A percentile compares a stretch with the other conserved stretches of the same genome.
phyloP scores from a whole-genome alignment of 2,329 filamentous ascomycete species.

The Niveomyces coronatus region DNA sequence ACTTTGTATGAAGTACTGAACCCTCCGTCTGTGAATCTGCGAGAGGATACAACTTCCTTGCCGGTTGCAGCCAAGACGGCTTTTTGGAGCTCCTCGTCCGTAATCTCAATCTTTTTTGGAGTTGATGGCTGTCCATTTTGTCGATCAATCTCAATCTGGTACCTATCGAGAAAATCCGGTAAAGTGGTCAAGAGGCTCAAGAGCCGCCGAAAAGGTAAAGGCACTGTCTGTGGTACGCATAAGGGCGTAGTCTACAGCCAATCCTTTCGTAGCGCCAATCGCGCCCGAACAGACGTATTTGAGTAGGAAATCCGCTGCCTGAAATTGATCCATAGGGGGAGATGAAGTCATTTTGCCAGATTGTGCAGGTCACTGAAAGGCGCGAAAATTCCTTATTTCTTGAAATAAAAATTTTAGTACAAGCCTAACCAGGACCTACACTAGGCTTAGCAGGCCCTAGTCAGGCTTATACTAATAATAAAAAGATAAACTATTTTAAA shows the following conservation, averaged over 20 bases:
- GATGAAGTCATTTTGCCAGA: no score
- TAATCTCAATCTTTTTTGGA: slow-evolving; percentile 12
- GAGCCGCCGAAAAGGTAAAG: slow-evolving; percentile 12
- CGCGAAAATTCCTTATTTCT: no score
- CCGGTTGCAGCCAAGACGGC: slow-evolving; percentile 11
- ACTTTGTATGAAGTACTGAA: slow-evolving; percentile 13
- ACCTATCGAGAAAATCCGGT: slow-evolving; percentile 10
- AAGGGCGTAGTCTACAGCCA: slow-evolving; percentile 11
- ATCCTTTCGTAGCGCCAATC: slow-evolving; percentile 12
- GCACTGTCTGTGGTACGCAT: slow-evolving; percentile 10
- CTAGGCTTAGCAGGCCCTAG: no score
- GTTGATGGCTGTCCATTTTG: slow-evolving; percentile 9
- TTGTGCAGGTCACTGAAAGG: no score
- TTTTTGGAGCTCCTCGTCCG: slow-evolving; percentile 9
- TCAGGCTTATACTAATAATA: no score
- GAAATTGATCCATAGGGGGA: slow-evolving; percentile 7
- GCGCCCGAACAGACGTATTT: slow-evolving; percentile 12
- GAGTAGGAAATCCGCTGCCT: slow-evolving; percentile 7
- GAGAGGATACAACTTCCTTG: slow-evolving; percentile 10
- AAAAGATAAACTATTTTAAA: no score
- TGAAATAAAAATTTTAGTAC: no score
- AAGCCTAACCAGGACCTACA: no score
- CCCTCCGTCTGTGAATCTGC: slow-evolving; percentile 11
- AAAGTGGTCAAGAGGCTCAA: slow-evolving; percentile 12
- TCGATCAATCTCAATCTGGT: slow-evolving; percentile 12